Conservation (phyloP, 768 basidiomycete genomes). For the Lactifluus rugatus region DNA sequence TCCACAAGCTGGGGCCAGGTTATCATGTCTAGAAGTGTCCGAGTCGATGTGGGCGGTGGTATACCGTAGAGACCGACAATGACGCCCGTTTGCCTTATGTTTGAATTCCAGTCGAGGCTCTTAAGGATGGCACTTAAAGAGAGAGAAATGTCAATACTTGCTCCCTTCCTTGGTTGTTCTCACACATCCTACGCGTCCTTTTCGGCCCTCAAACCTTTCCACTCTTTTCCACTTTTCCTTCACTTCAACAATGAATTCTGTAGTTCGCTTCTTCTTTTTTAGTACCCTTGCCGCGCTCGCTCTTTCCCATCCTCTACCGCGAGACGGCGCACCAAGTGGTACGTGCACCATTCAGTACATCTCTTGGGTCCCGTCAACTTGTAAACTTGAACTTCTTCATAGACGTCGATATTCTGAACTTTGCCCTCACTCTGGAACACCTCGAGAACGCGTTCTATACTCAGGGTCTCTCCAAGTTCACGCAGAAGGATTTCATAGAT, state of each 20-base stretch:
- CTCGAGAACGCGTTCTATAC: conserved; percentile 30
- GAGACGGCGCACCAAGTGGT: conserved; percentile 9
- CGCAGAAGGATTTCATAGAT: conserved; percentile 29
- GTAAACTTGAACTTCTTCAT: neutral
- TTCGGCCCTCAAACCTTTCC: conserved; percentile 4
- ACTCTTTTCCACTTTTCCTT: conserved; percentile 6
- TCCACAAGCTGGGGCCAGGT: no score
- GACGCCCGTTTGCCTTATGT: neutral
- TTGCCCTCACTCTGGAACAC: conserved; percentile 31
- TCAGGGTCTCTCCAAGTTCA: conserved; percentile 29
- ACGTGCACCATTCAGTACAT: neutral
- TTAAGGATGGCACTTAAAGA: neutral
- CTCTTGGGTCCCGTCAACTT: neutral
- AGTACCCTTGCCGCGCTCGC: neutral
- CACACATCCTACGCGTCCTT: neutral
- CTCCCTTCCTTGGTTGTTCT: conserved; percentile 3
- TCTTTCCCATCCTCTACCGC: conserved; percentile 6
- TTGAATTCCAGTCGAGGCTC: conserved; percentile 4
- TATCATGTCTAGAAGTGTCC: no score
- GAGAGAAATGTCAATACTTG: neutral
- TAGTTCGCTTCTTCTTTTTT: neutral
- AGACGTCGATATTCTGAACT: conserved; percentile 27
- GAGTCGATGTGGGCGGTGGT: no score
- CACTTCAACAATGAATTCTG: conserved; percentile 3
- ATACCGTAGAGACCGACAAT: no score